Percentiles rank a stretch among this genome's conserved stretches.
Evolutionary conservation across 2,329 filamentous ascomycete genomes (phyloP).

Genomic region (Calonectria fujianensis): DNA sequence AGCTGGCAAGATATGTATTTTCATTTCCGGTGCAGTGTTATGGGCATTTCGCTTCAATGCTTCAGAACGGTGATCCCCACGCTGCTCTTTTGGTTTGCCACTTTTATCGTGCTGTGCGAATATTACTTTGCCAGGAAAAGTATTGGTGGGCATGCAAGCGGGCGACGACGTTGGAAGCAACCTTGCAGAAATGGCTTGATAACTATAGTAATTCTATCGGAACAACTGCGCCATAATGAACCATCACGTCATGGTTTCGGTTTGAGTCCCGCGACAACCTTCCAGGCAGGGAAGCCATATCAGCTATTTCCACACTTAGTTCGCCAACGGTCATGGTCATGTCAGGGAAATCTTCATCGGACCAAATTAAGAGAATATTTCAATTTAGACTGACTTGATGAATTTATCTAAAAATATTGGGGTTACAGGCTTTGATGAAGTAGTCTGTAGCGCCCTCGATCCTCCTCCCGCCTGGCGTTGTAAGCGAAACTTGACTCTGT

Average conservation of each 20-base stretch:
- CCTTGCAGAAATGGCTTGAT: not conserved
- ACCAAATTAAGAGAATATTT: not conserved
- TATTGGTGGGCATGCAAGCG: constrained; percentile 23
- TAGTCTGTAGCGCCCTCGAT: not conserved
- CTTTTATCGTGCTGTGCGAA: constrained; percentile 7
- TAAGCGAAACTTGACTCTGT: not conserved
- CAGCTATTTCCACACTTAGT: not conserved
- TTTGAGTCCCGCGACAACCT: not conserved
- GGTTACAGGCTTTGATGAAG: constrained; percentile 24
- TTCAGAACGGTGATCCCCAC: constrained; percentile 2
- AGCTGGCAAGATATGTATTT: constrained; percentile 6
- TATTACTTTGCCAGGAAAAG: not conserved
- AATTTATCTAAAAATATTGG: not conserved
- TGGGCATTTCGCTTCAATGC: not conserved
- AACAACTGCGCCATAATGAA: not conserved
- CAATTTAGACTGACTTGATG: not conserved
- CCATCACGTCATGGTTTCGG: too few relatives aligned
- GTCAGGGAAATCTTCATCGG: not conserved
- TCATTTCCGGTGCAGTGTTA: constrained; percentile 15
- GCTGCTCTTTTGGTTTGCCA: constrained; percentile 10
- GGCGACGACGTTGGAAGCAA: not conserved
- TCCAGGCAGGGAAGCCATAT: not conserved
- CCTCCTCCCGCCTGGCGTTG: not conserved
- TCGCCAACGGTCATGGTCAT: too few relatives aligned
- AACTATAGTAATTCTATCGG: not conserved